Evolutionary conservation across 2,329 filamentous ascomycete species (phyloP).

Genomic region (Aspergillus neotritici): DNA sequence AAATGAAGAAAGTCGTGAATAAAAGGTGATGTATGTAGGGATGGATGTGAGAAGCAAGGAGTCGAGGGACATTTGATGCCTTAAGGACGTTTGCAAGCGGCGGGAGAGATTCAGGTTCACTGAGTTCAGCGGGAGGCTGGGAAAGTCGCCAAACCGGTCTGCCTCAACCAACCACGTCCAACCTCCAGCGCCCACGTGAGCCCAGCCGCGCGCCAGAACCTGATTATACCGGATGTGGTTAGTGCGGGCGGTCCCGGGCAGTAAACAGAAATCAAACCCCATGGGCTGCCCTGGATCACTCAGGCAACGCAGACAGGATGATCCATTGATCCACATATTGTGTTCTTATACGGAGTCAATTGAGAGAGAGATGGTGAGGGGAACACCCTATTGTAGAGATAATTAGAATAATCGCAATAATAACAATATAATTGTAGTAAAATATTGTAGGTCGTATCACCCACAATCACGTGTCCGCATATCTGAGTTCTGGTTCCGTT

Average conservation of each 20-base stretch:
- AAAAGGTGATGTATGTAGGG: conserved; percentile 2
- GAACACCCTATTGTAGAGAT: no score
- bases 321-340: background rate
- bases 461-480: no score
- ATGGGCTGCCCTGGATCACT: conserved; percentile 12
- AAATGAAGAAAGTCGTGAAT: conserved; percentile 10
- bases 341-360: no score
- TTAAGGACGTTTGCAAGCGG: conserved; percentile 19
- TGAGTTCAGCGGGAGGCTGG: conserved; percentile 18
- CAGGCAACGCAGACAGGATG: conserved; percentile 13
- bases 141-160: conserved; percentile 13
- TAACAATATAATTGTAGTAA: no score
- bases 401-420: no score
- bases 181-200: conserved; percentile 20
- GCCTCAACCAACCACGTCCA: conserved; percentile 17
- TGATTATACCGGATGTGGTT: conserved; percentile 9
- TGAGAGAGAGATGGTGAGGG: no score
- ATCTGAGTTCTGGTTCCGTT: no score
- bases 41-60: conserved; percentile 17
- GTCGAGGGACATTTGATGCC: conserved; percentile 20
- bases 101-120: conserved; percentile 16
- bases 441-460: no score
- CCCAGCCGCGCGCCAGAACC: conserved; percentile 21
- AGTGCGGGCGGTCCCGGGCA: conserved; percentile 9
- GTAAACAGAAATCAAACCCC: conserved; percentile 19